A percentile compares a stretch with the other conserved stretches of the same genome.
phyloP scores from a whole-genome alignment of 495 filamentous ascomycete species.

The Penicillium arizonense region DNA sequence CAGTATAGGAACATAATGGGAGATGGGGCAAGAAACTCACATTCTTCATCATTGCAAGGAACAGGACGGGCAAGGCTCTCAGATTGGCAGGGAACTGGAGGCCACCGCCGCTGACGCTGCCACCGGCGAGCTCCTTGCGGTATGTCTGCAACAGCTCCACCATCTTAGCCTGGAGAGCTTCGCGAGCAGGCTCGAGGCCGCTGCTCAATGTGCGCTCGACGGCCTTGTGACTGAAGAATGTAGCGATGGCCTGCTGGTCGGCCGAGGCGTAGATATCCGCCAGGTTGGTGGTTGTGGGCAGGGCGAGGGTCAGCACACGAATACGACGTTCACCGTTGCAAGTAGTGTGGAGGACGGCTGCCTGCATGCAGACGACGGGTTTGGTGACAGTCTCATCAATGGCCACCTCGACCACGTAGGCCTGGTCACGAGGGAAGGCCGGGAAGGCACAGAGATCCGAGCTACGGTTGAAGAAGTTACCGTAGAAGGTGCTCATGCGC shows the following conservation, averaged over 20 bases:
- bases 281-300: slow-evolving; percentile 87
- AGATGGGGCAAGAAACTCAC: slow-evolving; percentile 43
- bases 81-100: slow-evolving; percentile 93
- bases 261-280: slow-evolving; percentile 93
- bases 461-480: slow-evolving; percentile 98
- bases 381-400: slow-evolving; percentile 95
- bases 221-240: slow-evolving; percentile 96
- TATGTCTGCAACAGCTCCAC: slow-evolving; percentile 94
- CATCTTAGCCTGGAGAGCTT: slow-evolving; percentile 84
- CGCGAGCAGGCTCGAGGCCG: slow-evolving; percentile 86
- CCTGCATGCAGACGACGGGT: slow-evolving; percentile 90
- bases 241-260: slow-evolving; percentile 88
- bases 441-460: slow-evolving; percentile 97
- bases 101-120: slow-evolving; percentile 88
- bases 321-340: slow-evolving; percentile 97
- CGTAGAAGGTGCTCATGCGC: slow-evolving; percentile 97
- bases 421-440: slow-evolving; percentile 94
- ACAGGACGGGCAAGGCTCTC: slow-evolving; percentile 81
- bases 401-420: slow-evolving; percentile 97
- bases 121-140: slow-evolving; percentile 93
- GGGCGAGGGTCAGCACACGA: slow-evolving; percentile 86
- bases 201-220: slow-evolving; percentile 84
- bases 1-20: slow-evolving; percentile 5
- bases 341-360: slow-evolving; percentile 95
- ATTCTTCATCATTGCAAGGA: slow-evolving; percentile 93